Percentiles rank a stretch among this genome's conserved stretches.
These are phyloP conservation scores for Arthrobotrys iridis DNA, from an alignment of 2,329 filamentous ascomycete genomes.

Conservation along the genomic window DNA sequence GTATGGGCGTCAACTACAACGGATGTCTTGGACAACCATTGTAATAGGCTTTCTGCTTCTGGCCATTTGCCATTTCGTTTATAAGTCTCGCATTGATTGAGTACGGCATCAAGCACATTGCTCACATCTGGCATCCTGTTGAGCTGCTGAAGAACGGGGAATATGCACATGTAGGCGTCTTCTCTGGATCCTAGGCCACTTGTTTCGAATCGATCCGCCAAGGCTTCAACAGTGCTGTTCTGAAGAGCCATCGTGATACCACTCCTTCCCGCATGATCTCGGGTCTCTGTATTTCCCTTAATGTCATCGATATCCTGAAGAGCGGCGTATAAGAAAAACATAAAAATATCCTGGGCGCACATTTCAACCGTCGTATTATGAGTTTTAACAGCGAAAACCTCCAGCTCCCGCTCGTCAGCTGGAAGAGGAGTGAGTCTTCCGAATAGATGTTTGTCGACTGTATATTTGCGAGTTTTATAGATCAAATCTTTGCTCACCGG, in stretches of 20 bases:
- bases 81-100: constrained; percentile 12
- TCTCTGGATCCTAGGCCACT: constrained; percentile 56
- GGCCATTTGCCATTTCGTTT: constrained; percentile 11
- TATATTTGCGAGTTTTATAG: neutral
- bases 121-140: constrained; percentile 29
- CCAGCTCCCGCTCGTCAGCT: neutral
- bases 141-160: constrained; percentile 57
- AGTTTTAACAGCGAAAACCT: constrained; percentile 6
- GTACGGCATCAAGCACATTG: constrained; percentile 15
- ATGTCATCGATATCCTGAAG: constrained; percentile 20
- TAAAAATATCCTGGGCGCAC: constrained; percentile 51
- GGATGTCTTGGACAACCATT: constrained; percentile 21
- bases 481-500: neutral
- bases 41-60: constrained; percentile 12
- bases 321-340: constrained; percentile 29
- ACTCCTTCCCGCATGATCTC: neutral
- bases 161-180: constrained; percentile 59
- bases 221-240: constrained; percentile 22
- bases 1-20: neutral
- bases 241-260: constrained; percentile 14
- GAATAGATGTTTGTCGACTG: constrained; percentile 30
- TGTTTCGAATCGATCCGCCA: constrained; percentile 57
- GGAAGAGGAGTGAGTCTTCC: constrained; percentile 1
- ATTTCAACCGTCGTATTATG: constrained; percentile 30
- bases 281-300: constrained; percentile 20